Conservation (phyloP, 495 filamentous ascomycete species). For the Neurospora pannonica region DNA sequence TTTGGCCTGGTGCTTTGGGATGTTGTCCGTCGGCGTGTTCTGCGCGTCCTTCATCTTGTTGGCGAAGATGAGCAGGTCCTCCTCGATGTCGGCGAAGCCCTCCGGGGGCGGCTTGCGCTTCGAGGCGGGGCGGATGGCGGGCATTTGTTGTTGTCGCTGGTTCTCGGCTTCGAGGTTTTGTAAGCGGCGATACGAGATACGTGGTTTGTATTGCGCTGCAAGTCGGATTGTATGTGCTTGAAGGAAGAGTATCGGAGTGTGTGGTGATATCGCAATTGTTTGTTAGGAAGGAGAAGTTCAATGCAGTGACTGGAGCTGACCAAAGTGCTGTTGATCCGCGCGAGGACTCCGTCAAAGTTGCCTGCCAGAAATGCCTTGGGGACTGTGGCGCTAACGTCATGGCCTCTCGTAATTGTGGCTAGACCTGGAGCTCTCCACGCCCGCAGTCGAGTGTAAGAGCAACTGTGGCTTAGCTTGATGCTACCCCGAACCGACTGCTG, state of each 20-base stretch:
- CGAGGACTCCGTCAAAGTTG: background rate
- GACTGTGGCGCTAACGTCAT: background rate
- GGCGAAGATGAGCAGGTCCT: conserved; percentile 86
- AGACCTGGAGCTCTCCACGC: background rate
- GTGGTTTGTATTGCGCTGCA: background rate
- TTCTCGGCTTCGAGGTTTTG: conserved; percentile 4
- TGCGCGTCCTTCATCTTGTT: conserved; percentile 99
- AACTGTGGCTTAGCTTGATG: background rate
- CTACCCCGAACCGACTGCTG: background rate
- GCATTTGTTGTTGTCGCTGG: conserved; percentile 48
- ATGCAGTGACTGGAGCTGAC: background rate
- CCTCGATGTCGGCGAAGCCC: conserved; percentile 94
- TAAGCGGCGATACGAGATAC: background rate
- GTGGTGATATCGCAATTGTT: background rate
- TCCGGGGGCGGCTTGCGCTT: conserved; percentile 87
- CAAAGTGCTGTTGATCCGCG: background rate
- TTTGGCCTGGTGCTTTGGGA: conserved; percentile 69
- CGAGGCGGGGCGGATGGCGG: conserved; percentile 66
- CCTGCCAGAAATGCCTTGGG: background rate
- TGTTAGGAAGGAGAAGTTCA: background rate
- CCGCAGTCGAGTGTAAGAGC: background rate
- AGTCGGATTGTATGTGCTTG: background rate
- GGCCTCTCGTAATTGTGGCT: background rate
- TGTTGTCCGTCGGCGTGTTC: conserved; percentile 48
- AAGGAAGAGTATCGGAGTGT: background rate